Conservation (phyloP, 2,329 filamentous ascomycete genomes). For the Penicillium sp. region DNA sequence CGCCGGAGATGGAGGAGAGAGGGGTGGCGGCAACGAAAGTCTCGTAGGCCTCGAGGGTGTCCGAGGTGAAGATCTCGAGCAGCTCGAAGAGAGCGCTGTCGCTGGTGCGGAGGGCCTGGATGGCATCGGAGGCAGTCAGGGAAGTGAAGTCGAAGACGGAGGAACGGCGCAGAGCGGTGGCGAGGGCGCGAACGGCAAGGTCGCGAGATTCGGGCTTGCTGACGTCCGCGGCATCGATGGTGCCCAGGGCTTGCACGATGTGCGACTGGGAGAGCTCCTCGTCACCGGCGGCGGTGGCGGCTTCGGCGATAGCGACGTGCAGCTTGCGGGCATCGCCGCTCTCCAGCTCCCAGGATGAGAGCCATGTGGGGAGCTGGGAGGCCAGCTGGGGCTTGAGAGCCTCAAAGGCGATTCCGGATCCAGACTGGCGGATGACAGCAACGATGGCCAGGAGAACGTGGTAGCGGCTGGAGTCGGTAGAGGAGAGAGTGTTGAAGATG, state of each 20-base stretch:
- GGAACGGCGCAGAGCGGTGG: constrained; percentile 66
- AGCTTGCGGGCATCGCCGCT: constrained; percentile 82
- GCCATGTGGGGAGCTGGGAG: constrained; percentile 75
- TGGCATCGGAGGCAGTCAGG: constrained; percentile 69
- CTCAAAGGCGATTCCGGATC: constrained; percentile 76
- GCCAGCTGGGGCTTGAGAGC: constrained; percentile 80
- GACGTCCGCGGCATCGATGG: constrained; percentile 64
- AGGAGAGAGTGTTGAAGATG: constrained; percentile 89
- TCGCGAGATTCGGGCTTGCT: constrained; percentile 57
- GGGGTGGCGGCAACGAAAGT: constrained; percentile 75
- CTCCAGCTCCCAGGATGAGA: constrained; percentile 78
- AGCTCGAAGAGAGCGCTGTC: constrained; percentile 86
- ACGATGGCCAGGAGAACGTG: constrained; percentile 90
- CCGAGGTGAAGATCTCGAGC: constrained; percentile 91
- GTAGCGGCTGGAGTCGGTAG: constrained; percentile 77
- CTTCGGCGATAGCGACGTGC: constrained; percentile 78
- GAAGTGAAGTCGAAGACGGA: constrained; percentile 74
- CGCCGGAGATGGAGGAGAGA: constrained; percentile 68
- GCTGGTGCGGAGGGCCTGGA: constrained; percentile 83
- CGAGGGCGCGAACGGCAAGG: constrained; percentile 65
- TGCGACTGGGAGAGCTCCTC: constrained; percentile 74
- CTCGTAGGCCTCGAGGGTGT: constrained; percentile 92
- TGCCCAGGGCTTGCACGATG: constrained; percentile 74
- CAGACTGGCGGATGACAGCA: constrained; percentile 73
- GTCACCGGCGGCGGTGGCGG: constrained; percentile 76